Evolutionary conservation across 768 basidiomycete species (phyloP).

Genomic region (Boletus rubescentipes): DNA sequence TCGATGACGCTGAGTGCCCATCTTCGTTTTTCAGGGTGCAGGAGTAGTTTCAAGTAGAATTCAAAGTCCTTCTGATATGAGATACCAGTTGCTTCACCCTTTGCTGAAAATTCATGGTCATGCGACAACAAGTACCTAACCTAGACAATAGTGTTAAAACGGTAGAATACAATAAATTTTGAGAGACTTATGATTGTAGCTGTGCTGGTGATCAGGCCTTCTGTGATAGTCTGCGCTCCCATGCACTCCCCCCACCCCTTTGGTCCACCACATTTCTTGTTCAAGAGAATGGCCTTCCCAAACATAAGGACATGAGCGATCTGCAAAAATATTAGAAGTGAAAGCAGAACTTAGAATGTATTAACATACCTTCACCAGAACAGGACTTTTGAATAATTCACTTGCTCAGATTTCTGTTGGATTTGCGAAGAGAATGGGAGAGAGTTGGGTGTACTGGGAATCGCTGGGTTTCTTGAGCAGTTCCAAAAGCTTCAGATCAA

Average conservation of each 20-base stretch:
- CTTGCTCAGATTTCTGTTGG: background rate
- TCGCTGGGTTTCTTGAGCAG: background rate
- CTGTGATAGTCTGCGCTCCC: no score
- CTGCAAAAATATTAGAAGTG: no score
- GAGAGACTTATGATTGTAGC: no score
- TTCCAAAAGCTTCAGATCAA: background rate
- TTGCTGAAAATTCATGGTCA: background rate
- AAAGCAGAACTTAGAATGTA: no score
- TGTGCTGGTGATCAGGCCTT: no score
- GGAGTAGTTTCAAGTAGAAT: background rate
- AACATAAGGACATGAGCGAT: background rate
- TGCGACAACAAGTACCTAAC: background rate
- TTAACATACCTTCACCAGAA: background rate
- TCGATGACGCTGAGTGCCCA: background rate
- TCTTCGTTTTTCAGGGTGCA: background rate
- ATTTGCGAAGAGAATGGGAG: background rate
- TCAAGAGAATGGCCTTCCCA: background rate
- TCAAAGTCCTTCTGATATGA: background rate
- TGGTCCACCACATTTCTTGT: background rate
- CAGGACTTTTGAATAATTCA: background rate
- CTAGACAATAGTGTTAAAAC: no score
- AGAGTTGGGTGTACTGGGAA: background rate
- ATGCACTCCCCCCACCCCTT: background rate
- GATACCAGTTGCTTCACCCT: background rate
- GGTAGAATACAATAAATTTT: no score